phyloP scores from a whole-genome alignment of 2,329 filamentous ascomycete species.

The Sclerotinia spermophila region DNA sequence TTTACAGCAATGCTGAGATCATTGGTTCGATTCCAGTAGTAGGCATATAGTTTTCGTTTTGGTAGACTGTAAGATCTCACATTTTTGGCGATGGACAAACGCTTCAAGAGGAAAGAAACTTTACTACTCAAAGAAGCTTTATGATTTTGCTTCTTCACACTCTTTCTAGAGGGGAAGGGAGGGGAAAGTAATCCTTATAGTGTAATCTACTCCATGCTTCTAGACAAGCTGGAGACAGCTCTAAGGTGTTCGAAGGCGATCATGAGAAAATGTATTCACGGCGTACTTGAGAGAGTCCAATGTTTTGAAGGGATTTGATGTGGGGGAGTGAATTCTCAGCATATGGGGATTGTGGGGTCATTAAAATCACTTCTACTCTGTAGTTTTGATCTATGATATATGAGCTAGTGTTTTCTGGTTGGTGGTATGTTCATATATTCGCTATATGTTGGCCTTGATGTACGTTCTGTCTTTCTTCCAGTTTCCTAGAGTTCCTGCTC shows the following conservation, averaged over 20 bases:
- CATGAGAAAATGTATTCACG: no score
- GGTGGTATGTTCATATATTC: not conserved
- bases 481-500: not conserved
- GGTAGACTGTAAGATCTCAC: no score
- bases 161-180: no score
- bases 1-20: not conserved
- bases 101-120: no score
- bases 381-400: not conserved
- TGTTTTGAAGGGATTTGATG: not conserved
- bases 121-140: no score
- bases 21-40: constrained; percentile 14
- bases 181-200: not conserved
- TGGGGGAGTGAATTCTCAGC: not conserved
- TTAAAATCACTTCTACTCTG: not conserved
- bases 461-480: not conserved
- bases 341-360: not conserved
- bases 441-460: no score
- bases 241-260: not conserved
- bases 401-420: not conserved
- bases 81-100: not conserved
- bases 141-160: no score
- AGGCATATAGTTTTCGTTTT: not conserved
- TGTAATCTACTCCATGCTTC: not conserved
- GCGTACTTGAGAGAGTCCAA: not conserved
- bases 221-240: not conserved